Evolutionary conservation across 176 grass and related monocot genomes (phyloP), one percentile per base, ranked within the genome.

Genomic region (Zizania latifolia): DNA sequence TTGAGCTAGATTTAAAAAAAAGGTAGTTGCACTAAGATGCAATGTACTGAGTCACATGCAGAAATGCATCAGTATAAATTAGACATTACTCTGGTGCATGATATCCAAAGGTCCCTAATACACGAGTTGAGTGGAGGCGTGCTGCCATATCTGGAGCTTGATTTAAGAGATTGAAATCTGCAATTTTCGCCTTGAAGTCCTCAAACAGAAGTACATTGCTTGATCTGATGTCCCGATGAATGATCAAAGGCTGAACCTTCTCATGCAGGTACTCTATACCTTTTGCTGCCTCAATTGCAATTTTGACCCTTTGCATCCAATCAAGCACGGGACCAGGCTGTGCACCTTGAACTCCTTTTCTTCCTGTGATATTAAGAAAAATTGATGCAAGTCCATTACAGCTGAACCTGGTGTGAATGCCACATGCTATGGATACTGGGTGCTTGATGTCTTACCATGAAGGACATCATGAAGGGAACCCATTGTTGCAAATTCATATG

Each of bases 111-210:
- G 90, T 89, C 67, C 90, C 90, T 77, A 92, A 57, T 62, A 92
- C 84, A 68, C 86, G 86, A 81, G 86, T 92, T 63, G 90, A 92
- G 78, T 89, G 90, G 53, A 92, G 90, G 10, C 86, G 86, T 43
- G 83, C 83, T 37, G 86, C 86, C 90, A 92, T 92, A 92, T 92
- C 90, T 40, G 90, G 90, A 68, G 90, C 83, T 83, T 92, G 86
- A 68, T 86, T 89, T 28, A 86, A 86, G 73, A 92, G 90, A 66
- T 92, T 89, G 64, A 89, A 92, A 72, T 89, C 90, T 8, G 90
- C 86, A 68, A 92, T 89, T 86, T 92, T 92, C 23, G 90, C 90
- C 60, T 82, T 86, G 79, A 92, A 92, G 40, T 92, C 83, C 70
- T 92, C 83, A 78, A 92, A 92, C 19, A 92, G 76, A 45, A 92